Conservation (phyloP, 73 alveolate species). For the Paraurostyla sp. region DNA sequence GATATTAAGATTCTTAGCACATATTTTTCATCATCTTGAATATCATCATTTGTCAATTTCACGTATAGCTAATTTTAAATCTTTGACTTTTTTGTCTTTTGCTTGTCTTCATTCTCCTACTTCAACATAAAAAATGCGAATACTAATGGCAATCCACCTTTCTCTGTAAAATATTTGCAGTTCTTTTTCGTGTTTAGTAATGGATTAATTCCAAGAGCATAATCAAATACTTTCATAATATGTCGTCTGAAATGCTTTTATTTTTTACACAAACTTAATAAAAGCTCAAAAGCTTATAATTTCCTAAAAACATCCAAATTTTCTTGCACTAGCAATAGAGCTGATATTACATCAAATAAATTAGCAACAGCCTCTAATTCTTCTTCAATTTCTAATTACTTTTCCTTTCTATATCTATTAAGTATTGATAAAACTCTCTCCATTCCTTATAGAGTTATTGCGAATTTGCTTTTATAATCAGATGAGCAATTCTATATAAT, state of each 20-base stretch:
- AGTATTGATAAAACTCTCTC: background rate
- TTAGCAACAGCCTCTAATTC: conserved; percentile 18
- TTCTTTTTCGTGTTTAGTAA: background rate
- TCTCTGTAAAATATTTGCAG: background rate
- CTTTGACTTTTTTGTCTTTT: background rate
- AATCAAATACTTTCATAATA: conserved; percentile 9
- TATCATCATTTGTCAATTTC: background rate
- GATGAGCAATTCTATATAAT: background rate
- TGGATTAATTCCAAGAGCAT: background rate
- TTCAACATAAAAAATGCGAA: conserved; percentile 30
- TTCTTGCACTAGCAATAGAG: conserved; percentile 24
- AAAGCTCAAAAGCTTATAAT: background rate
- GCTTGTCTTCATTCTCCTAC: background rate
- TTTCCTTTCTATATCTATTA: background rate
- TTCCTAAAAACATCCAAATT: background rate
- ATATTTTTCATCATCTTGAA: background rate
- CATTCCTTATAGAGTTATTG: background rate
- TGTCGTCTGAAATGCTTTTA: background rate
- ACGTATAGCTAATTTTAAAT: background rate
- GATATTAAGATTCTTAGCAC: background rate
- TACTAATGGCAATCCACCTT: background rate
- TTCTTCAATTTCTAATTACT: conserved; percentile 12
- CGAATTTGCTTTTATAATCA: conserved; percentile 3
- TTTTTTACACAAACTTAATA: background rate
- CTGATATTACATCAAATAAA: background rate